Evolutionary conservation across 2,329 filamentous ascomycete species (phyloP).

Genomic region (Aspergillus piperis): DNA sequence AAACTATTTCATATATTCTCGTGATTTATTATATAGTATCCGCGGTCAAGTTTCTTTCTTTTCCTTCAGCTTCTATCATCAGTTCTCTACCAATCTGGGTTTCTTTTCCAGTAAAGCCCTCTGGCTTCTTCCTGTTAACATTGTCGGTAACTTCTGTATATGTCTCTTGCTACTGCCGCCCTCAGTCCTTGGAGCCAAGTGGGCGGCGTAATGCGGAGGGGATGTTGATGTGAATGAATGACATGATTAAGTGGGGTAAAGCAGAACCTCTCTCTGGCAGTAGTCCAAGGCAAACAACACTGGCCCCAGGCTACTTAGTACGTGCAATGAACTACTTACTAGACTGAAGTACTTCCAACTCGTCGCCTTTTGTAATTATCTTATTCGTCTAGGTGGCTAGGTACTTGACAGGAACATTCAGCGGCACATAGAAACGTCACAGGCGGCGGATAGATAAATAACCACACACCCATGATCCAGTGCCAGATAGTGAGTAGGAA

Average conservation of each 20-base stretch:
- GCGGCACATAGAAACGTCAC: background rate
- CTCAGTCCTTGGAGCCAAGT: too few species aligned
- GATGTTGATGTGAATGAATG: background rate
- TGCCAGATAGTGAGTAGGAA: background rate
- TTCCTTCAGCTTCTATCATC: too few species aligned
- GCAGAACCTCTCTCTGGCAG: background rate
- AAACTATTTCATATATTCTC: too few species aligned
- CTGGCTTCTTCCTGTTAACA: fast-evolving
- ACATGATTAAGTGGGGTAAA: background rate
- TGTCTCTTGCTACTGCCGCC: too few species aligned
- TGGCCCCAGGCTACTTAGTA: background rate
- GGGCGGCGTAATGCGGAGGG: too few species aligned
- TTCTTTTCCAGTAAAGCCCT: fast-evolving
- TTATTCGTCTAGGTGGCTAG: conserved; percentile 2
- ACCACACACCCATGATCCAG: background rate
- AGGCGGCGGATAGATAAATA: background rate
- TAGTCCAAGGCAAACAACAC: background rate
- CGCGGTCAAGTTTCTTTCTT: too few species aligned
- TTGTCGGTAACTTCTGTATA: too few species aligned
- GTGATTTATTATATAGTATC: too few species aligned
- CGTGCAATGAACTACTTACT: too few species aligned
- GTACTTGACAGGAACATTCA: background rate
- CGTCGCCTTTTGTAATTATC: background rate
- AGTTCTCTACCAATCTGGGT: too few species aligned
- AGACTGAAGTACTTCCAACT: background rate